Percentiles rank a stretch among this genome's conserved stretches.
phyloP scores from a whole-genome alignment of 177 flowering plant species.

The Vitis hybrid region DNA sequence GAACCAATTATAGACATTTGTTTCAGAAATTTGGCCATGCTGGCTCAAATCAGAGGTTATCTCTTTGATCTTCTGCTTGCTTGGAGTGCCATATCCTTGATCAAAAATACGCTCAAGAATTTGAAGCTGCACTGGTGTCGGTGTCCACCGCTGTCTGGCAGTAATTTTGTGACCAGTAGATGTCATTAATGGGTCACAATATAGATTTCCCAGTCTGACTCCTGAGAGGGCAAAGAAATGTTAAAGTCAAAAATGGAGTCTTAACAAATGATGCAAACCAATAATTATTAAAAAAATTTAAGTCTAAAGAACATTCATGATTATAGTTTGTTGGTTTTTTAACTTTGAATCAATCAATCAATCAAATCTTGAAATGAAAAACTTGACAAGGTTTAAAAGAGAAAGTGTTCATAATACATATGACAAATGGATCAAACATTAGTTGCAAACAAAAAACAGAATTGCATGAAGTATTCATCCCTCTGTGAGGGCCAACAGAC shows the following conservation, averaged over 20 bases:
- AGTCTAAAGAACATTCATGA: neutral
- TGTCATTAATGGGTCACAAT: conserved; percentile 76
- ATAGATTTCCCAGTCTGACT: conserved; percentile 69
- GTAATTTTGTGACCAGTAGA: conserved; percentile 68
- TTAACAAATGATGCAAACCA: neutral
- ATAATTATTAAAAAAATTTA: neutral
- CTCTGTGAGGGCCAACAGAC: too few relatives aligned
- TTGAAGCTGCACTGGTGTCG: conserved; percentile 85
- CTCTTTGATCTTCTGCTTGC: conserved; percentile 66
- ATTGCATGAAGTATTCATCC: too few relatives aligned
- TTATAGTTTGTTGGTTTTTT: too few relatives aligned
- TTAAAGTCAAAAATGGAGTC: neutral
- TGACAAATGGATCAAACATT: too few relatives aligned
- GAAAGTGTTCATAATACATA: too few relatives aligned
- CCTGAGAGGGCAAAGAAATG: conserved; percentile 39
- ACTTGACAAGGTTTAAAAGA: too few relatives aligned
- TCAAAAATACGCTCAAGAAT: conserved; percentile 85
- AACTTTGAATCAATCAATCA: too few relatives aligned
- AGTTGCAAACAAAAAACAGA: too few relatives aligned
- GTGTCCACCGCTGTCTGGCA: conserved; percentile 92
- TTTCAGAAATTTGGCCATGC: conserved; percentile 87
- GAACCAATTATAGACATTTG: conserved; percentile 96
- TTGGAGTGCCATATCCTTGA: conserved; percentile 83
- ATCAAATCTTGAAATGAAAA: too few relatives aligned
- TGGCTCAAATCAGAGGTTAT: conserved; percentile 65